These are phyloP conservation scores for Wickerhamiella alocasiicola DNA, from an alignment of 805 yeast genomes.

Conservation along the genomic window DNA sequence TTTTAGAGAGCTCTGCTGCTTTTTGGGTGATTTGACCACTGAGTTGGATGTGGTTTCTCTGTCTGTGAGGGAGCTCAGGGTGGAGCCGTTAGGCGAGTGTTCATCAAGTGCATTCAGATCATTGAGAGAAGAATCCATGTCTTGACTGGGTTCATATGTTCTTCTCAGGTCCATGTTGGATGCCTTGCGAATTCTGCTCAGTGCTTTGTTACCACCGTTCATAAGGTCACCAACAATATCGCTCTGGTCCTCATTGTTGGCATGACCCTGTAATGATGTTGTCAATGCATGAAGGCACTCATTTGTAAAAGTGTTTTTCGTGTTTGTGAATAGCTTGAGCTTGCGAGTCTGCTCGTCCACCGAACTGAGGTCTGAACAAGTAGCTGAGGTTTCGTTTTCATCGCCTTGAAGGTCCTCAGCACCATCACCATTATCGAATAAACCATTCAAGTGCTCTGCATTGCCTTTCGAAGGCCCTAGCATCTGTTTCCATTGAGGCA, in stretches of 20 bases:
- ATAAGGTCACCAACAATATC: slow-evolving; percentile 11
- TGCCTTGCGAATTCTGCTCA: slow-evolving; percentile 12
- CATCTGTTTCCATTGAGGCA: slow-evolving; percentile 6
- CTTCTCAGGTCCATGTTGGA: slow-evolving; percentile 8
- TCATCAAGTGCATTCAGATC: slow-evolving; percentile 11
- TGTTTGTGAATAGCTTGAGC: slow-evolving; percentile 19
- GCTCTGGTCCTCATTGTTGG: slow-evolving; percentile 2
- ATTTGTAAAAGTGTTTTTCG: slow-evolving; percentile 21
- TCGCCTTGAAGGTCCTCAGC: background rate
- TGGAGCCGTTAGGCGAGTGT: slow-evolving; percentile 12
- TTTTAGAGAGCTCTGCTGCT: background rate
- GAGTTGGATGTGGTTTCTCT: background rate
- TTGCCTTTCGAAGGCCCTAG: background rate
- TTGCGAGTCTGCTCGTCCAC: slow-evolving; percentile 13
- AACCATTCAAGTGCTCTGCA: slow-evolving; percentile 5
- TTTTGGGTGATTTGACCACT: background rate
- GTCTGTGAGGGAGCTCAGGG: slow-evolving; percentile 9
- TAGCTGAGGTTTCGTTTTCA: background rate
- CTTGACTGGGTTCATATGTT: background rate
- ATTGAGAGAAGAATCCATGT: slow-evolving; percentile 12
- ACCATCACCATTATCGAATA: background rate
- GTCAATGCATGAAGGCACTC: slow-evolving; percentile 19
- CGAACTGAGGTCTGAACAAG: slow-evolving; percentile 3
- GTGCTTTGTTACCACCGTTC: slow-evolving; percentile 11
- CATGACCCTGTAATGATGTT: slow-evolving; percentile 15